These are phyloP conservation scores for Dendrobium officinale DNA, from an alignment of 106 monocot genomes.

Conservation along the genomic window DNA sequence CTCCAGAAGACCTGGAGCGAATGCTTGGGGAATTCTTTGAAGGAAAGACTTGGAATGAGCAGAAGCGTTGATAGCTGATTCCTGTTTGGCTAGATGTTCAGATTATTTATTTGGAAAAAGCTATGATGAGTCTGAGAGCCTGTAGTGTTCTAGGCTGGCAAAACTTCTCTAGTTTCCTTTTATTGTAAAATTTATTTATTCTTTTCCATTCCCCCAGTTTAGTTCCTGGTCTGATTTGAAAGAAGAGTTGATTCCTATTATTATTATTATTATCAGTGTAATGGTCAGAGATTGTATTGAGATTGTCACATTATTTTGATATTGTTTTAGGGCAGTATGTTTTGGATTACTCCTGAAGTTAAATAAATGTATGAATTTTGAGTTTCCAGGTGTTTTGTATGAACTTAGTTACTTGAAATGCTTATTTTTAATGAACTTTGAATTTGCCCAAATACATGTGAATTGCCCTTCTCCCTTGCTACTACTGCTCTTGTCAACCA, in stretches of 20 bases:
- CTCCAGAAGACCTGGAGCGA: conserved; percentile 61
- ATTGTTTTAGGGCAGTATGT: no score
- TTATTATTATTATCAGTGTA: not conserved
- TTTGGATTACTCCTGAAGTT: no score
- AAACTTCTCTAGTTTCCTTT: not conserved
- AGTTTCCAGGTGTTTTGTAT: no score
- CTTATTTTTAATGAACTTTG: no score
- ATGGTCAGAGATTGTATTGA: no score
- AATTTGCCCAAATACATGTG: no score
- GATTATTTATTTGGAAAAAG: not conserved
- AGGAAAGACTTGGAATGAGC: conserved; percentile 61
- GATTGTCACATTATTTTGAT: no score
- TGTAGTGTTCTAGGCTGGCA: not conserved
- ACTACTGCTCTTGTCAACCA: no score
- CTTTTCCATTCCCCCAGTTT: not conserved
- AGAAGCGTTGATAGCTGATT: conserved; percentile 44
- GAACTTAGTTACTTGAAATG: no score
- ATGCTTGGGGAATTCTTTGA: conserved; percentile 78
- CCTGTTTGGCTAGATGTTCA: not conserved
- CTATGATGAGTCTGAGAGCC: not conserved
- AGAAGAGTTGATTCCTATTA: not conserved
- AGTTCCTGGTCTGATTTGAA: not conserved
- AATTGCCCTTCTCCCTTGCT: no score
- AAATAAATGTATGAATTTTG: no score
- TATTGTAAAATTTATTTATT: not conserved